Evolutionary conservation across 176 grass and related monocot genomes (phyloP).

Genomic region (Triticum timopheevii): DNA sequence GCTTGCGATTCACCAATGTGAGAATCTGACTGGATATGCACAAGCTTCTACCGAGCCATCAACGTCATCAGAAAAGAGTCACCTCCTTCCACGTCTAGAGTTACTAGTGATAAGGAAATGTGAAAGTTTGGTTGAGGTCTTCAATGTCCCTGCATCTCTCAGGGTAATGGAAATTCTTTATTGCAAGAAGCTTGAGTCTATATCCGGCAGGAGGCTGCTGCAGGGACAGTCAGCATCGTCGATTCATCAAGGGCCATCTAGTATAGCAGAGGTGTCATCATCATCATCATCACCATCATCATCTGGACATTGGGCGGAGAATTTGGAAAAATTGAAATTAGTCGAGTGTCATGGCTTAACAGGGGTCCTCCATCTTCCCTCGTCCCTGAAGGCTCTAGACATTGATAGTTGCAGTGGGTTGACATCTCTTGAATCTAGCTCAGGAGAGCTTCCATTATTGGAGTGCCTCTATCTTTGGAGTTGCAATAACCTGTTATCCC

Average conservation of each 20-base stretch:
- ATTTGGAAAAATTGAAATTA: not conserved
- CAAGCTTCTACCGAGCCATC: not conserved
- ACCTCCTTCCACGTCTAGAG: not conserved
- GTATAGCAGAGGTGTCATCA: not conserved
- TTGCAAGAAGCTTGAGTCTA: not conserved
- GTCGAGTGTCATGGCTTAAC: too few species aligned
- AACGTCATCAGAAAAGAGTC: not conserved
- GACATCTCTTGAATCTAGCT: not conserved
- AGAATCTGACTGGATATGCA: not conserved
- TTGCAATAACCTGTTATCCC: too few species aligned
- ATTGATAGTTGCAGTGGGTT: not conserved
- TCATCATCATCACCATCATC: not conserved
- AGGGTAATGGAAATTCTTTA: not conserved
- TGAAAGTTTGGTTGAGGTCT: not conserved
- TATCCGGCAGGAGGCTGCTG: not conserved
- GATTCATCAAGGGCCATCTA: not conserved
- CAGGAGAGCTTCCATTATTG: not conserved
- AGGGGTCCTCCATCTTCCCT: too few species aligned
- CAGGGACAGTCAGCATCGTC: not conserved
- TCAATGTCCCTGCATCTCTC: not conserved
- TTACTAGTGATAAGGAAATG: not conserved
- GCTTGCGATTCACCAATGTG: accelerated
- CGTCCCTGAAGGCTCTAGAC: not conserved
- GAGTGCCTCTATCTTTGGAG: not conserved
- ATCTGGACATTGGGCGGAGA: not conserved